A percentile compares a stretch with the other conserved stretches of the same genome.
Conservation (phyloP, 352 stramenopile species). For the Phytophthora pini region DNA sequence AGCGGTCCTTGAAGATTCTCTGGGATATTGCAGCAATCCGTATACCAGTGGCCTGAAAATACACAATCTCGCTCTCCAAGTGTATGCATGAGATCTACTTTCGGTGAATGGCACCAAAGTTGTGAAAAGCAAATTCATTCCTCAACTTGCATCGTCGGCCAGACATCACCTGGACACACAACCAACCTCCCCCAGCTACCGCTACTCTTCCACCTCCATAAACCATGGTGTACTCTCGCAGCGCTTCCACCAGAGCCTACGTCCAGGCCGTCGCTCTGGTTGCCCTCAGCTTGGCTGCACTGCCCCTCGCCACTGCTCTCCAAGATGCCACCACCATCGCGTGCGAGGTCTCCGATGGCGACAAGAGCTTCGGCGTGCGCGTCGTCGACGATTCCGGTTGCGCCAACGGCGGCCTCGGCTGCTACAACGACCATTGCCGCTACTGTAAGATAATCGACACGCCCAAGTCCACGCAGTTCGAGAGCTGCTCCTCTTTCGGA, state of each 20-base stretch:
- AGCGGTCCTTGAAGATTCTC: no score
- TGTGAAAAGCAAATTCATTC: not conserved
- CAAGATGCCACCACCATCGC: not conserved
- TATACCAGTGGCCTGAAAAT: no score
- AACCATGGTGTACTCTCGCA: conserved; percentile 36
- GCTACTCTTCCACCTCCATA: conserved; percentile 1
- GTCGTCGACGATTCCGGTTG: conserved; percentile 36
- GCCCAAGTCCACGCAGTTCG: conserved; percentile 38
- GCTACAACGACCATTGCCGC: conserved; percentile 42
- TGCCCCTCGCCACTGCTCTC: conserved; percentile 15
- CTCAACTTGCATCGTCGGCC: conserved; percentile 18
- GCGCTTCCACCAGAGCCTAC: conserved; percentile 24
- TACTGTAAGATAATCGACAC: conserved; percentile 49
- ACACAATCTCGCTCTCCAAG: no score
- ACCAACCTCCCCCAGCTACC: conserved; percentile 1
- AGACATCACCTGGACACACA: conserved; percentile 15
- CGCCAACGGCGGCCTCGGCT: conserved; percentile 39
- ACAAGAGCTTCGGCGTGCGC: conserved; percentile 40
- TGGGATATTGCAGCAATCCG: no score
- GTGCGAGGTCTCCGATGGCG: conserved; percentile 28
- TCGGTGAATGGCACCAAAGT: no score
- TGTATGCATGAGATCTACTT: not conserved
- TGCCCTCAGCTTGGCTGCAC: conserved; percentile 12
- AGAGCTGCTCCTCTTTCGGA: conserved; percentile 42
- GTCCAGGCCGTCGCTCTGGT: conserved; percentile 23